A percentile compares a stretch with the other conserved stretches of the same genome.
These are phyloP conservation scores for Suillus discolor DNA, from an alignment of 768 basidiomycete genomes.

Conservation along the genomic window DNA sequence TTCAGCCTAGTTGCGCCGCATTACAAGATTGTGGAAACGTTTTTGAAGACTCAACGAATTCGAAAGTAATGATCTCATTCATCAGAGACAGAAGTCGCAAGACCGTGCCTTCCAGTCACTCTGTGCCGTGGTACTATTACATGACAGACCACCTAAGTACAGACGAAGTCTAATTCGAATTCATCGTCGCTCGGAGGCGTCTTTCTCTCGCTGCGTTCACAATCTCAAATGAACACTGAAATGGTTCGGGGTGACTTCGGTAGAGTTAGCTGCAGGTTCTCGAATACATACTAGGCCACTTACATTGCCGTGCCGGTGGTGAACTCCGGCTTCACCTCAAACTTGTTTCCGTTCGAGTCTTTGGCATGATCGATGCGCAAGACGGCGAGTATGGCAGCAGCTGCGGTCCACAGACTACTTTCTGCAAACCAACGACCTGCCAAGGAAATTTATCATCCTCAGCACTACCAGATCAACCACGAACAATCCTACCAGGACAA, in stretches of 20 bases:
- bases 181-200: not conserved
- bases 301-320: not conserved
- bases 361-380: conserved; percentile 2
- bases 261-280: not conserved
- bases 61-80: no score
- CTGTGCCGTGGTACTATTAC: no score
- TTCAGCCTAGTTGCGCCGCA: no score
- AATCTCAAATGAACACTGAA: not conserved
- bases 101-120: no score
- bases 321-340: not conserved
- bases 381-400: conserved; percentile 2
- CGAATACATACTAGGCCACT: not conserved
- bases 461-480: not conserved
- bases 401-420: not conserved
- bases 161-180: not conserved
- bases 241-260: not conserved
- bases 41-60: no score
- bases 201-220: not conserved
- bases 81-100: no score
- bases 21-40: no score
- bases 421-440: conserved; percentile 3
- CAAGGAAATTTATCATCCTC: not conserved
- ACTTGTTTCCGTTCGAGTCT: not conserved
- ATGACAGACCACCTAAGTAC: not conserved
- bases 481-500: not conserved